phyloP scores from a whole-genome alignment of 306 rosid genomes.

The Cucumis melo region DNA sequence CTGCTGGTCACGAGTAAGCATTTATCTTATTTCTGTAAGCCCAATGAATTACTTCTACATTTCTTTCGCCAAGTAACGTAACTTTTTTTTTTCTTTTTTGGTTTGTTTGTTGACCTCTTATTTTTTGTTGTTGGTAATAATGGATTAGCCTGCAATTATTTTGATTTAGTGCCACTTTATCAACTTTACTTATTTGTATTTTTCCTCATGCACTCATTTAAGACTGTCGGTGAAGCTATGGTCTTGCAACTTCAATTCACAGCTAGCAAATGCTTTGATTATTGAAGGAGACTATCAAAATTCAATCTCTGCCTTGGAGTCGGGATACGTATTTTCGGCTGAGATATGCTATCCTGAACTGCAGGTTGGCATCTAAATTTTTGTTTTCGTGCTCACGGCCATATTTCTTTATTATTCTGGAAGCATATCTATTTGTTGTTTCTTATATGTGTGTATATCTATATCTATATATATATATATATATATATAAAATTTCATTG shows the following conservation, averaged over 20 bases:
- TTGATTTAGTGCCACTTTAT: not conserved
- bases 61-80: not conserved
- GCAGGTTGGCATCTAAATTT: conserved; percentile 42
- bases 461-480: not conserved
- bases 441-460: too few relatives aligned
- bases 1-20: conserved; percentile 48
- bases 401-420: not conserved
- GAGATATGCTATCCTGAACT: conserved; percentile 63
- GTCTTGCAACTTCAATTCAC: conserved; percentile 94
- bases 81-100: not conserved
- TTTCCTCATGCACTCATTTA: conserved; percentile 3
- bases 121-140: not conserved
- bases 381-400: not conserved
- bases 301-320: conserved; percentile 60
- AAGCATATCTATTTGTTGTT: not conserved
- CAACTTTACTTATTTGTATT: conserved; percentile 13
- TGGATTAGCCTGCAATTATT: not conserved
- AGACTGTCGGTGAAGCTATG: conserved; percentile 76
- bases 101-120: not conserved
- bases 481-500: too few relatives aligned
- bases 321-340: conserved; percentile 57
- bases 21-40: not conserved
- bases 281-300: conserved; percentile 81
- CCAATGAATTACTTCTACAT: not conserved
- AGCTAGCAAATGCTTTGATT: conserved; percentile 85